These are phyloP conservation scores for Crotalaria pallida DNA, from an alignment of 306 rosid genomes.

Conservation along the genomic window DNA sequence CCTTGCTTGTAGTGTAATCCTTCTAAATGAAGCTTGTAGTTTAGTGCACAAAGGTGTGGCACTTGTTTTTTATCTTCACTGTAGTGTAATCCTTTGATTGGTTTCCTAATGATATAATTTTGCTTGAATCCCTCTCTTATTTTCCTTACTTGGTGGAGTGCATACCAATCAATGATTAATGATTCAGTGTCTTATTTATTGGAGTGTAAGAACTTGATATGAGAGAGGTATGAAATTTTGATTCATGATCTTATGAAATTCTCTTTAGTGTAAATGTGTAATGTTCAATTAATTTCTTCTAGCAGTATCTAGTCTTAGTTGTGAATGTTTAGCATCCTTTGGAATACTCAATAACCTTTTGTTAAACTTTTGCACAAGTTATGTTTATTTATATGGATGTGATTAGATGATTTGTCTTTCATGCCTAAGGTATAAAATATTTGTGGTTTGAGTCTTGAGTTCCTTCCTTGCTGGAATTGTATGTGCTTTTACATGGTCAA, in stretches of 20 bases:
- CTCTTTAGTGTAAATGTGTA: background rate
- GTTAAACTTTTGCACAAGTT: background rate
- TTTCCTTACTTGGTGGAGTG: too few relatives aligned
- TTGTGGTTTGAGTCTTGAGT: background rate
- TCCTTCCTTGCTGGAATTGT: background rate
- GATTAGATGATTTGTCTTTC: background rate
- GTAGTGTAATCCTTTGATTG: too few relatives aligned
- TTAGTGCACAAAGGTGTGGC: too few relatives aligned
- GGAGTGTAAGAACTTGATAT: too few relatives aligned
- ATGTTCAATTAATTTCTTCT: background rate
- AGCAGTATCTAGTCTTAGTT: background rate
- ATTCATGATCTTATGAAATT: background rate
- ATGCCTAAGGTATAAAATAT: background rate
- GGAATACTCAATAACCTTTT: background rate
- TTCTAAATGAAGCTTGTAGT: too few relatives aligned
- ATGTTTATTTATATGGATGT: background rate
- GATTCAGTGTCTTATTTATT: too few relatives aligned
- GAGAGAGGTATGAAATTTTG: conserved; percentile 35
- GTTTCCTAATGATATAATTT: too few relatives aligned
- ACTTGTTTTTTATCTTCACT: too few relatives aligned
- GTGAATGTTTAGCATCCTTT: background rate
- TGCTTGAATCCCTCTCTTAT: too few relatives aligned
- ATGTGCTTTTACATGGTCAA: conserved; percentile 1
- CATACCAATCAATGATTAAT: too few relatives aligned
- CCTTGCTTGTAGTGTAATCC: too few relatives aligned